Evolutionary conservation across 345 rosid species (phyloP), one percentile per base, ranked within the genome.

Genomic region (Rhodamnia rubescens): DNA sequence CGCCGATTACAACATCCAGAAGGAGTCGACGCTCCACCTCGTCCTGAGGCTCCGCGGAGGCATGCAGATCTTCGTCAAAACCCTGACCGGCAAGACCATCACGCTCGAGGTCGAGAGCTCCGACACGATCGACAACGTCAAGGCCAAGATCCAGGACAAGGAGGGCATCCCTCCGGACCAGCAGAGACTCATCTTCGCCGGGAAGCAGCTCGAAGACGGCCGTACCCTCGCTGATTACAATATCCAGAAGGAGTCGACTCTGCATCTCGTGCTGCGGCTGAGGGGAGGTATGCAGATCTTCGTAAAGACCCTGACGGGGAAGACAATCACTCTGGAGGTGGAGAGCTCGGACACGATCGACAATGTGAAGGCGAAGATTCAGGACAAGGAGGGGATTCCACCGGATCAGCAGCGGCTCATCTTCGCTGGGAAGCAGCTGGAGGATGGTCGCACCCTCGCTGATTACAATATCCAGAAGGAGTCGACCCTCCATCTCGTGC

Each of bases 271-370:
- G 2, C 87, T 87, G 36, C 10, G 89, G 16, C 55, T 87, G 0
- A 53, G 89, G 7, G 89, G 89, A 0, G 88, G 88, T 10, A 87
- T 87, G 88, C 88, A 87, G 84, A 87, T 87, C 7, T 87, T 87
- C 51, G 88, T 87, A 5, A 87, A 87, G 81, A 87, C 88, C 69
- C 82, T 87, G 10, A 86, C 88, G 1, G 88, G 88, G 36, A 83
- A 86, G 85, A 86, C 88, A 4, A 83, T 86, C 18, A 86, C 88
- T 0, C 83, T 86, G 22, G 88, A 86, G 58, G 88, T 86, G 3
- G 88, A 83, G 82, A 74, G 85, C 32, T 86, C 85, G 0, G 88
- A 86, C 32, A 86, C 85, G 6, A 86, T 86, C 15, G 88, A 86
- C 21, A 83, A 86, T 26, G 88, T 86, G 4, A 86, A 86, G 4